These are phyloP conservation scores for Populus trichocarpa DNA, from an alignment of 441 rosid species.

Conservation along the genomic window DNA sequence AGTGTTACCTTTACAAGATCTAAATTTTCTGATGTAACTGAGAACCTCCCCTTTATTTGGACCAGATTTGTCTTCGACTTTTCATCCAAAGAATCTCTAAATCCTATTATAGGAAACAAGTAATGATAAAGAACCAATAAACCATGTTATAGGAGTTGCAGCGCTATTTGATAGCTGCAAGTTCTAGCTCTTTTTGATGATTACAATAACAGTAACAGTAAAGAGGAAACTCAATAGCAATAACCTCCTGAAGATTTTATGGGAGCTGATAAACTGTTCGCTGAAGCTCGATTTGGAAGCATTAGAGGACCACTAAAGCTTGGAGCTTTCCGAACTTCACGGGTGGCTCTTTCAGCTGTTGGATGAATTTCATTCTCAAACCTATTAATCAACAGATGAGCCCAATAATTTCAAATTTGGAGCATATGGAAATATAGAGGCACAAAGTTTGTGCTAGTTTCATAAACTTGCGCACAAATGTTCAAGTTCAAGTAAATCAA, in stretches of 20 bases:
- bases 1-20: slow-evolving; percentile 85
- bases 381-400: slow-evolving; percentile 39
- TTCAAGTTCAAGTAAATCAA: background rate
- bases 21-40: slow-evolving; percentile 95
- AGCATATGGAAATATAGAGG: background rate
- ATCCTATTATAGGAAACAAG: slow-evolving; percentile 49
- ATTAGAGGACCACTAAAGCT: slow-evolving; percentile 96
- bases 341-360: slow-evolving; percentile 38
- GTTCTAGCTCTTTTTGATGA: background rate
- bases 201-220: background rate
- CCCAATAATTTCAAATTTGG: slow-evolving; percentile 4
- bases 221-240: background rate
- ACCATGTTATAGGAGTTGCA: background rate
- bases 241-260: slow-evolving; percentile 87
- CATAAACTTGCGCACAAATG: background rate
- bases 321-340: slow-evolving; percentile 64
- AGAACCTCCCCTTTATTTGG: slow-evolving; percentile 95
- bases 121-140: background rate
- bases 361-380: slow-evolving; percentile 57
- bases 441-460: background rate
- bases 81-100: slow-evolving; percentile 89
- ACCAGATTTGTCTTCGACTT: slow-evolving; percentile 87
- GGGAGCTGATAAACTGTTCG: slow-evolving; percentile 98
- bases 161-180: background rate
- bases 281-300: slow-evolving; percentile 96